phyloP scores from a whole-genome alignment of 148 eudicot genomes.

The Linanthus parryae region DNA sequence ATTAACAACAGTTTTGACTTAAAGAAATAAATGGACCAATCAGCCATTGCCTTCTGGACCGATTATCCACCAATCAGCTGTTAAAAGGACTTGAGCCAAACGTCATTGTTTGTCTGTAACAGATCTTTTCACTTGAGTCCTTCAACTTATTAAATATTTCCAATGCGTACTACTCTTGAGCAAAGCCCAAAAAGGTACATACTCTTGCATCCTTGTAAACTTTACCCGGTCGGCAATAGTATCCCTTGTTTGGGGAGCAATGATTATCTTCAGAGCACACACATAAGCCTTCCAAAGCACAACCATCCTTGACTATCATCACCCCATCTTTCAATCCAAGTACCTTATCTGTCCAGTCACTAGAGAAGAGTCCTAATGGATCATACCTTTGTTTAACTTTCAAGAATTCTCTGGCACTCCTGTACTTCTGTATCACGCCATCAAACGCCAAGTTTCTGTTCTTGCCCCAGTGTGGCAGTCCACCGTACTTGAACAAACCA shows the following conservation, averaged over 20 bases:
- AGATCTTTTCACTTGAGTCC: no score
- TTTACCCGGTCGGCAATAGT: conserved; percentile 58
- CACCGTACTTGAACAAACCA: conserved; percentile 67
- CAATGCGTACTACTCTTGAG: no score
- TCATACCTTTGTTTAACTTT: conserved; percentile 57
- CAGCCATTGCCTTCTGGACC: no score
- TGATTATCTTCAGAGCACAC: conserved; percentile 60
- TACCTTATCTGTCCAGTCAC: conserved; percentile 61
- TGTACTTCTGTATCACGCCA: conserved; percentile 50
- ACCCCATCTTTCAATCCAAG: conserved; percentile 46
- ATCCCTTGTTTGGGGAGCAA: conserved; percentile 66
- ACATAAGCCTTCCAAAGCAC: conserved; percentile 84
- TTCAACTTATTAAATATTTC: no score
- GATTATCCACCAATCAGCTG: no score
- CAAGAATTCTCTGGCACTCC: conserved; percentile 34
- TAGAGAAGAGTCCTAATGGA: conserved; percentile 70
- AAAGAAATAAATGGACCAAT: no score
- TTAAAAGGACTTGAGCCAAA: no score
- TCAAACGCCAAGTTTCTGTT: conserved; percentile 61
- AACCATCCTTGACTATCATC: conserved; percentile 40
- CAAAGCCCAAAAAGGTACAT: no score
- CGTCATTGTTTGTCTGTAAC: no score
- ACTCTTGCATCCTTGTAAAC: conserved; percentile 62
- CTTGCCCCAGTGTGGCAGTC: conserved; percentile 90
- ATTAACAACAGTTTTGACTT: no score